phyloP scores from a whole-genome alignment of 1,284 basidiomycete species.

The Ustilago curta region DNA sequence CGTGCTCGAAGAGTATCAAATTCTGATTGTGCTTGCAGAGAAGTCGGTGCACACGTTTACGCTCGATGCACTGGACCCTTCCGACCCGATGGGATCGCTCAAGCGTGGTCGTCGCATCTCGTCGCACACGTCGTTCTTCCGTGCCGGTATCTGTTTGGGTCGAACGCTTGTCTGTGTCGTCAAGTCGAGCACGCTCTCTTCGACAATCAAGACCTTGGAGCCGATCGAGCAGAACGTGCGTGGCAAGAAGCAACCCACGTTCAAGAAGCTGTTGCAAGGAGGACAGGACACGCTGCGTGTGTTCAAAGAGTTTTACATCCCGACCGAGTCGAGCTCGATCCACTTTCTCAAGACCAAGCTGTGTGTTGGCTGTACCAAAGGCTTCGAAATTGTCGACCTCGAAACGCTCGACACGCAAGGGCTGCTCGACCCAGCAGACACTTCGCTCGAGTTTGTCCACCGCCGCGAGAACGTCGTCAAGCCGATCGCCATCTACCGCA shows the following conservation, averaged over 20 bases:
- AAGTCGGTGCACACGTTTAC: slow-evolving; percentile 96
- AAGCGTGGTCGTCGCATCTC: slow-evolving; percentile 95
- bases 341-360: slow-evolving; percentile 98
- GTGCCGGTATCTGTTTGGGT: slow-evolving; percentile 91
- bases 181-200: slow-evolving; percentile 92
- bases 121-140: slow-evolving; percentile 97
- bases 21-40: slow-evolving; percentile 89
- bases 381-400: slow-evolving; percentile 99
- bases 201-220: slow-evolving; percentile 97
- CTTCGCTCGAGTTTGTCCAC: slow-evolving; percentile 91
- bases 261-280: slow-evolving; percentile 91
- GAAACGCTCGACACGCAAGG: slow-evolving; percentile 98
- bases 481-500: slow-evolving; percentile 95
- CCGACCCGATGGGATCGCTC: slow-evolving; percentile 88
- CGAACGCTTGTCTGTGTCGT: slow-evolving; percentile 97
- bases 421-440: slow-evolving; percentile 90
- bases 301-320: slow-evolving; percentile 98
- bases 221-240: slow-evolving; percentile 91
- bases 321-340: slow-evolving; percentile 94
- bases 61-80: slow-evolving; percentile 88
- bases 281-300: slow-evolving; percentile 93
- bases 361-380: slow-evolving; percentile 95
- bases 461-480: slow-evolving; percentile 87
- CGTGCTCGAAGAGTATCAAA: slow-evolving; percentile 93
- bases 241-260: slow-evolving; percentile 80